Evolutionary conservation across 495 filamentous ascomycete species (phyloP).

Genomic region (Xylaria telfairii): DNA sequence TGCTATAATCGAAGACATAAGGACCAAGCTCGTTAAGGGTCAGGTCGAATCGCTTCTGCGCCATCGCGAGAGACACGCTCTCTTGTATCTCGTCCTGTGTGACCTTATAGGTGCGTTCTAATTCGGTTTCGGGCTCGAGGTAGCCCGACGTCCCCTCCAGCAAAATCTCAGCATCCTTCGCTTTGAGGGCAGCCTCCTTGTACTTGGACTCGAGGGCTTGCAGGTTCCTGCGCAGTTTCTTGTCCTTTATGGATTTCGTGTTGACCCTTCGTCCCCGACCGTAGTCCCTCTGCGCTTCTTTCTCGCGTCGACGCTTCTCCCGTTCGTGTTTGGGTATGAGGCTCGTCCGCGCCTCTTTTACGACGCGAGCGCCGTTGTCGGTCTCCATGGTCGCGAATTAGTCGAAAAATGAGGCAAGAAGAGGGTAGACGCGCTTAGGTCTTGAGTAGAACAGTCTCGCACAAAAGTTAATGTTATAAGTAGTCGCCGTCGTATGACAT

Average conservation of each 20-base stretch:
- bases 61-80: constrained; percentile 77
- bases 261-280: constrained; percentile 79
- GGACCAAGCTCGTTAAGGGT: constrained; percentile 83
- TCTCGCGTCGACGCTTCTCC: constrained; percentile 49
- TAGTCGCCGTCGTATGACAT: neutral
- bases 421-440: neutral
- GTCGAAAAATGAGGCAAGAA: neutral
- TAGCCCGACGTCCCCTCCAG: constrained; percentile 87
- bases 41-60: constrained; percentile 91
- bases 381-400: constrained; percentile 29
- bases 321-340: constrained; percentile 49
- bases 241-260: constrained; percentile 69
- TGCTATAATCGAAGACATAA: constrained; percentile 84
- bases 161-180: constrained; percentile 94
- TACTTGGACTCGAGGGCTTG: constrained; percentile 79
- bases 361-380: constrained; percentile 53
- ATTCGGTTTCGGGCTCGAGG: constrained; percentile 83
- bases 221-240: constrained; percentile 85
- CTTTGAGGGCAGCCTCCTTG: constrained; percentile 76
- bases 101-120: constrained; percentile 91
- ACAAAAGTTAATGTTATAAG: neutral
- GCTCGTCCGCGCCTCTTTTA: constrained; percentile 52
- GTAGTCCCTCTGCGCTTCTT: constrained; percentile 77
- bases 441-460: neutral
- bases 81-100: constrained; percentile 83